Conservation (phyloP, 148 eudicot species). For the Rheum nobile region DNA sequence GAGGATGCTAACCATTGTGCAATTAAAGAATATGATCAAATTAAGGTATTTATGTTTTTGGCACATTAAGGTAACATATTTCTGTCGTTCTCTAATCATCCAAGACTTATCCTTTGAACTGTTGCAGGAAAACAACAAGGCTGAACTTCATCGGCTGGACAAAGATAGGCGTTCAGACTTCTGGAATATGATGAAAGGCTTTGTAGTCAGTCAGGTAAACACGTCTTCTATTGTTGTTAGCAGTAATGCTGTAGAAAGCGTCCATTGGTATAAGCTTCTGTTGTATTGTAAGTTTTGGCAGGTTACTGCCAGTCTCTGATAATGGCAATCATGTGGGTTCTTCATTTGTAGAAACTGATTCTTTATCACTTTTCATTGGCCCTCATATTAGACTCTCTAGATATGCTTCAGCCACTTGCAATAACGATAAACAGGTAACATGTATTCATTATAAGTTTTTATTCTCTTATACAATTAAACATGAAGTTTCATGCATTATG, state of each 20-base stretch:
- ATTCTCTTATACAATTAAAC: too few species aligned
- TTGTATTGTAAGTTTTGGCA: too few species aligned
- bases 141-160: conserved; percentile 76
- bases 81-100: neutral
- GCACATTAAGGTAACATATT: neutral
- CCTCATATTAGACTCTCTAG: too few species aligned
- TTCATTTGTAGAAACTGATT: too few species aligned
- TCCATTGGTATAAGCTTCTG: neutral
- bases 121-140: conserved; percentile 81
- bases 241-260: neutral
- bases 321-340: too few species aligned
- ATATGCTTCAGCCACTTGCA: too few species aligned
- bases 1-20: conserved; percentile 87
- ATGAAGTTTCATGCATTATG: too few species aligned
- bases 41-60: conserved; percentile 47
- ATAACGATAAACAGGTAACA: too few species aligned
- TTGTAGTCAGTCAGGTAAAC: conserved; percentile 83
- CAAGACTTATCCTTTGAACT: neutral
- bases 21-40: conserved; percentile 62
- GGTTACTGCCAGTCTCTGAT: too few species aligned
- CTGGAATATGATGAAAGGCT: conserved; percentile 83
- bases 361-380: too few species aligned
- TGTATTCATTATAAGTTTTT: too few species aligned
- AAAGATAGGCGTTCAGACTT: conserved; percentile 74
- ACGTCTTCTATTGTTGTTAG: neutral